Base-by-base conservation (phyloP, 2,329 filamentous ascomycete species). In the Botrytis fragariae region DNA sequence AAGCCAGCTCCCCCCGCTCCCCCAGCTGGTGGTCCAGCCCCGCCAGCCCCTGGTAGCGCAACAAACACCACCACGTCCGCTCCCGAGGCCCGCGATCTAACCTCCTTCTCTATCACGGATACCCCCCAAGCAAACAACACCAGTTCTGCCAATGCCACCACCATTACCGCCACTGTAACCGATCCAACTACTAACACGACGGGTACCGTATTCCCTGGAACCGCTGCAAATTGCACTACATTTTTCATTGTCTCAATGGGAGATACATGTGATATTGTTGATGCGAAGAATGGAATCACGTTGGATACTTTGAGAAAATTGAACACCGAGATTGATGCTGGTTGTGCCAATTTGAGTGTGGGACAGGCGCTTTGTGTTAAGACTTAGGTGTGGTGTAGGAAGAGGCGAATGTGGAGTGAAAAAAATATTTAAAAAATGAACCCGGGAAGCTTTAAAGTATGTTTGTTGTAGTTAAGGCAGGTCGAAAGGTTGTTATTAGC, bases 361-460 rank as follows among this genome's bases (percentile, higher is more conserved):
- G 45, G 64, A 22, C 64, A 68, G 18, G 25, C 48, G 18, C 35
- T 68, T 57, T 68, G 64, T 68, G 48, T 54, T 4, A 68, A 68
- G 64, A 3, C 16, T 39, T 54, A 63, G n/a, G 8, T 48, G 20
- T 48, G 20, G 22, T 29, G 29, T 63, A 16, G 16, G 61, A 35
- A 42, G 16, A 44, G 9, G 9, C 3, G 9, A 29, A 32, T 16
- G 48, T 25, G 14, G 4, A 3, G 1, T 8, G 1, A 16, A n/a
- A 37, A 37, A 32, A n/a, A 54, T 18, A 37, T 0, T 29, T 18
- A 16, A 37, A 29, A 62, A 4, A 44, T 44, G 39, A 44, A 37
- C 37, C 29, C 12, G 16, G 60, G 37, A n/a, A 44, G 60, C 37
- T 42, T 63, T 16, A 5, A 25, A 37, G 16, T 61, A 2, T 29